These are phyloP conservation scores for Zangia roseola DNA, from an alignment of 768 basidiomycete species.

Conservation along the genomic window DNA sequence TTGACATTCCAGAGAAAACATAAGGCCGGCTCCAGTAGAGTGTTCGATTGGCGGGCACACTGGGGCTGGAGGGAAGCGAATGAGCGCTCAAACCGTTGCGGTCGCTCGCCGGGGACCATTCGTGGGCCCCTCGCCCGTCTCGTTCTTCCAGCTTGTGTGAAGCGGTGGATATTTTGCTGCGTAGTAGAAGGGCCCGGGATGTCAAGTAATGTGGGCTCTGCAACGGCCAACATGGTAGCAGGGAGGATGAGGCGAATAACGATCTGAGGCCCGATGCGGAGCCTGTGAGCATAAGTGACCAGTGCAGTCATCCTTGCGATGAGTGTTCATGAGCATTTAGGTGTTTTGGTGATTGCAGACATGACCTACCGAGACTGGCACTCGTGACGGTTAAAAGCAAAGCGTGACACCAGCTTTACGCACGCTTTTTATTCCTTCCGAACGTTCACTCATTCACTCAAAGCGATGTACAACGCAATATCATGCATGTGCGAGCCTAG, in stretches of 20 bases:
- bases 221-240: constrained; percentile 31
- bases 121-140: not conserved
- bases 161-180: constrained; percentile 6
- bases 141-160: not conserved
- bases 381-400: constrained; percentile 14
- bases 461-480: not conserved
- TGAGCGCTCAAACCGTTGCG: not conserved
- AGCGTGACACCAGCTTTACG: too few species aligned
- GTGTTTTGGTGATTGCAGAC: not conserved
- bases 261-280: constrained; percentile 70
- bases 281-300: constrained; percentile 79
- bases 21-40: not conserved
- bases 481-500: constrained; percentile 17
- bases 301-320: constrained; percentile 65
- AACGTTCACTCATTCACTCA: not conserved
- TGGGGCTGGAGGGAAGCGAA: not conserved
- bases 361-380: constrained; percentile 46
- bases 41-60: constrained; percentile 1
- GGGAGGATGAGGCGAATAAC: constrained; percentile 31
- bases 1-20: not conserved
- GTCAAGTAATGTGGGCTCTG: constrained; percentile 13
- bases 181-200: not conserved
- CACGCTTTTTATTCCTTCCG: not conserved
- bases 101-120: not conserved
- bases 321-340: constrained; percentile 10